Evolutionary conservation across 225 moss, liverwort and hornwort species (phyloP).

Genomic region (Lunularia cruciata): DNA sequence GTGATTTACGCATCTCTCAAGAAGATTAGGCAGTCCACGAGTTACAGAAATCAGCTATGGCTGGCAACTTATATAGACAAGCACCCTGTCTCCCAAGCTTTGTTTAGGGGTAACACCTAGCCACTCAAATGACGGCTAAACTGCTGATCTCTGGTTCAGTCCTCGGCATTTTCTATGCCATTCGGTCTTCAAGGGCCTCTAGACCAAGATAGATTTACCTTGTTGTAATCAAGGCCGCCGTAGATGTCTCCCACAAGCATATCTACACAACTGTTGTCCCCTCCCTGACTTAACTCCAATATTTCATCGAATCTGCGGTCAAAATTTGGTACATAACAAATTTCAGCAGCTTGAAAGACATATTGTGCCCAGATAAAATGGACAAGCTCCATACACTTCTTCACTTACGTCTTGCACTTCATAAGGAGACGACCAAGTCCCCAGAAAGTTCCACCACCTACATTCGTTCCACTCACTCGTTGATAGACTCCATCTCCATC

Average conservation of each 20-base stretch:
- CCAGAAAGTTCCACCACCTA: constrained; percentile 99
- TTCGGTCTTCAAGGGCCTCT: too few species aligned
- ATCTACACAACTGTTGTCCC: constrained; percentile 93
- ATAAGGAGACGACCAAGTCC: constrained; percentile 91
- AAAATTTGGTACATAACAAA: constrained; percentile 1
- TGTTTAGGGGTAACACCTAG: too few species aligned
- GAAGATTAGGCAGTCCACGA: too few species aligned
- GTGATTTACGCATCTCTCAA: too few species aligned
- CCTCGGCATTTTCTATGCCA: too few species aligned
- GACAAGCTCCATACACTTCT: not conserved
- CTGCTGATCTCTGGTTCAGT: too few species aligned
- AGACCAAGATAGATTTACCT: constrained; percentile 36
- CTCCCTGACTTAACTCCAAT: constrained; percentile 86
- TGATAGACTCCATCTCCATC: constrained; percentile 81
- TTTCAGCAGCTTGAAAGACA: not conserved
- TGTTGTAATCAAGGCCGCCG: constrained; percentile 96
- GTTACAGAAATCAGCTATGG: too few species aligned
- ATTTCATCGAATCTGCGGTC: constrained; percentile 78
- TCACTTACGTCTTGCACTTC: constrained; percentile 72
- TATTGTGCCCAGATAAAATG: not conserved
- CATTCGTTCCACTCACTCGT: constrained; percentile 92
- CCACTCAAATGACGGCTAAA: too few species aligned
- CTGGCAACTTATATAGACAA: too few species aligned
- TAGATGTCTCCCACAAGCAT: constrained; percentile 99
- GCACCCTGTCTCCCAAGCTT: too few species aligned